Evolutionary conservation across 2,329 filamentous ascomycete species (phyloP).

Genomic region (Trichoderma atroviride): DNA sequence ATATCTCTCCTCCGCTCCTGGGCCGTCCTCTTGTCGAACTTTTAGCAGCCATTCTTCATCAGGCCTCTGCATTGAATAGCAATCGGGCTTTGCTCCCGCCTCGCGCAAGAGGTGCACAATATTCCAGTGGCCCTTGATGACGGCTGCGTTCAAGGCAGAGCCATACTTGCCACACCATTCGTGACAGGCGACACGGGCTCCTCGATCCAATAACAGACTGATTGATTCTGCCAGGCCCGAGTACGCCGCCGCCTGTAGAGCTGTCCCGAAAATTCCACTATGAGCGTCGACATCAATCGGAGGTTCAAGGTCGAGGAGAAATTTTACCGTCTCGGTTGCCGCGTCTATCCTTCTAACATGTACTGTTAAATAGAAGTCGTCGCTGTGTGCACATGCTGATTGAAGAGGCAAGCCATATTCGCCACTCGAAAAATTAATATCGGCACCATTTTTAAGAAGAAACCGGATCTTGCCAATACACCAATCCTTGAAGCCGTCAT

Average conservation of each 20-base stretch:
- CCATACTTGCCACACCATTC: slow-evolving; percentile 13
- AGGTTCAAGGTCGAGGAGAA: neutral
- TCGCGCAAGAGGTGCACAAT: slow-evolving; percentile 26
- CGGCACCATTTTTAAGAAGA: slow-evolving; percentile 20
- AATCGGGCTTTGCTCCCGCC: slow-evolving; percentile 24
- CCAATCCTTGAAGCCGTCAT: too few species aligned
- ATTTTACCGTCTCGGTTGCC: neutral
- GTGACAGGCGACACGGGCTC: slow-evolving; percentile 17
- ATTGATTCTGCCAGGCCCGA: slow-evolving; percentile 1
- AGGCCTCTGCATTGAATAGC: neutral
- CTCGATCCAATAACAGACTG: slow-evolving; percentile 16
- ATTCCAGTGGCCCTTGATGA: slow-evolving; percentile 13
- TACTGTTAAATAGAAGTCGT: too few species aligned
- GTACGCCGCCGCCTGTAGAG: slow-evolving; percentile 28
- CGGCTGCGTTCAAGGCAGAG: slow-evolving; percentile 25
- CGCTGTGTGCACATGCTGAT: slow-evolving; percentile 20
- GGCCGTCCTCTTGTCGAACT: neutral
- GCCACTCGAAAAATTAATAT: neutral
- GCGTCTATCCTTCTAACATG: neutral
- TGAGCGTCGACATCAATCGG: slow-evolving; percentile 20
- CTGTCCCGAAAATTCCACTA: slow-evolving; percentile 26
- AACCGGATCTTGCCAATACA: neutral
- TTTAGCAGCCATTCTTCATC: slow-evolving; percentile 13
- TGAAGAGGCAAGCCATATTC: slow-evolving; percentile 27
- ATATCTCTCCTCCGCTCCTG: neutral